Evolutionary conservation across 2,329 filamentous ascomycete genomes (phyloP).

Genomic region (Aschersonia sp.): DNA sequence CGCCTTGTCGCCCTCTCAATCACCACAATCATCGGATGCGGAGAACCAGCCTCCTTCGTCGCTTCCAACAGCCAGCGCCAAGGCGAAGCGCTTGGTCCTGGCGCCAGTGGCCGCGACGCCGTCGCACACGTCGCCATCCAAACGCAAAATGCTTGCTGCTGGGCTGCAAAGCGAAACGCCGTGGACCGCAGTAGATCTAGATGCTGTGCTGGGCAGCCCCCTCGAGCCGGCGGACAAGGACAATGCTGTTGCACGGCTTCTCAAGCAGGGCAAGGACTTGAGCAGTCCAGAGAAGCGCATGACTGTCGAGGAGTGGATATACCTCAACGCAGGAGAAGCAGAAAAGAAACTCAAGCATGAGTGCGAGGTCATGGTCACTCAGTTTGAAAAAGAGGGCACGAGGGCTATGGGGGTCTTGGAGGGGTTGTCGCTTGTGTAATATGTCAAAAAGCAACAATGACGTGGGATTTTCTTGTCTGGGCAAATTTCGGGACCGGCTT

Average conservation of each 20-base stretch:
- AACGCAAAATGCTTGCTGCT: slow-evolving; percentile 37
- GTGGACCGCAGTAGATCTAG: slow-evolving; percentile 67
- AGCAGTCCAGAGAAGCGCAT: slow-evolving; percentile 70
- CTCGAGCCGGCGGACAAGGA: slow-evolving; percentile 32
- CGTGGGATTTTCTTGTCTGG: not conserved
- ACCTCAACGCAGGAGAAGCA: slow-evolving; percentile 62
- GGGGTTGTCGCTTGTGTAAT: slow-evolving; percentile 44
- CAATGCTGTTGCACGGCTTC: slow-evolving; percentile 31
- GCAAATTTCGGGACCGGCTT: not conserved
- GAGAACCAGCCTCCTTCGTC: slow-evolving; percentile 67
- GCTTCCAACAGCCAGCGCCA: slow-evolving; percentile 32
- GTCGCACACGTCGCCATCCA: slow-evolving; percentile 42
- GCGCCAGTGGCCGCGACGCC: slow-evolving; percentile 32
- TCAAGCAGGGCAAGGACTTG: slow-evolving; percentile 44
- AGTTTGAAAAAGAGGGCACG: slow-evolving; percentile 72
- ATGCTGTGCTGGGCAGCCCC: slow-evolving; percentile 46
- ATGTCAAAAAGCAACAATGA: not conserved
- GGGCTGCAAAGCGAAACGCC: slow-evolving; percentile 41
- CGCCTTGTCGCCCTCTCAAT: slow-evolving; percentile 46
- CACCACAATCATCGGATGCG: slow-evolving; percentile 63
- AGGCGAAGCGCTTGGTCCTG: slow-evolving; percentile 31
- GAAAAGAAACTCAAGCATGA: slow-evolving; percentile 67
- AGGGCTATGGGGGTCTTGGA: slow-evolving; percentile 67
- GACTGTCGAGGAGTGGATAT: slow-evolving; percentile 90
- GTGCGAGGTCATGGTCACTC: slow-evolving; percentile 68